phyloP scores from a whole-genome alignment of 2,329 filamentous ascomycete species.

The Verticillium tricorpus region DNA sequence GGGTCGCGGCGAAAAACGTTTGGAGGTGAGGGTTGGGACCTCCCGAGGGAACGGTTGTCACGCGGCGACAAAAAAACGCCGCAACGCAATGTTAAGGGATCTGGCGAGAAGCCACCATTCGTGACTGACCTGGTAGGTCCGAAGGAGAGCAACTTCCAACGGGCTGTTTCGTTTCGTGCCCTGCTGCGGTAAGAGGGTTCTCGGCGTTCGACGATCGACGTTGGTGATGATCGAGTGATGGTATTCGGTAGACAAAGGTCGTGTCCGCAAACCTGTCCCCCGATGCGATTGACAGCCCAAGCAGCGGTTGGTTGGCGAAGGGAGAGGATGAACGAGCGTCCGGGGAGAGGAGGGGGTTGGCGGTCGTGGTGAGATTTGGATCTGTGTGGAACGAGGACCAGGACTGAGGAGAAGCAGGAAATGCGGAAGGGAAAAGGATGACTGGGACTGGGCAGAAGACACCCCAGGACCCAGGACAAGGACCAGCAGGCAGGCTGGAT shows the following conservation, averaged over 20 bases:
- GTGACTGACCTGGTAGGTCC: not conserved
- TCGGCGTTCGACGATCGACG: too few species aligned
- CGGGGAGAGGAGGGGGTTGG: not conserved
- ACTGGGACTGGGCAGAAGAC: not conserved
- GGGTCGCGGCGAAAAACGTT: not conserved
- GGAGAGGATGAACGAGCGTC: not conserved
- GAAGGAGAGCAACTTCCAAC: not conserved
- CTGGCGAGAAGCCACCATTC: not conserved
- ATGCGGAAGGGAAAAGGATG: not conserved
- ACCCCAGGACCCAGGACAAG: not conserved
- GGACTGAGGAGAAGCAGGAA: not conserved
- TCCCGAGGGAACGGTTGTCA: not conserved
- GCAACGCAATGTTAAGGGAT: not conserved
- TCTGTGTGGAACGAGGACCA: not conserved
- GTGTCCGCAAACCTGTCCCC: not conserved
- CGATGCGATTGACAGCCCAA: not conserved
- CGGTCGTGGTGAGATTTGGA: not conserved
- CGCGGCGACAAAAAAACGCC: not conserved
- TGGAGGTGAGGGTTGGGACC: not conserved
- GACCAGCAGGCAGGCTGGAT: not conserved
- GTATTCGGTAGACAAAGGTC: not conserved
- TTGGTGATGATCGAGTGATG: not conserved
- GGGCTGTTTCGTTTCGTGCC: not conserved
- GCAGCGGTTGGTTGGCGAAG: not conserved
- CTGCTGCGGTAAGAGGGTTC: not conserved